A percentile compares a stretch with the other conserved stretches of the same genome.
phyloP scores from a whole-genome alignment of 345 rosid genomes.

The Citrus glauca region DNA sequence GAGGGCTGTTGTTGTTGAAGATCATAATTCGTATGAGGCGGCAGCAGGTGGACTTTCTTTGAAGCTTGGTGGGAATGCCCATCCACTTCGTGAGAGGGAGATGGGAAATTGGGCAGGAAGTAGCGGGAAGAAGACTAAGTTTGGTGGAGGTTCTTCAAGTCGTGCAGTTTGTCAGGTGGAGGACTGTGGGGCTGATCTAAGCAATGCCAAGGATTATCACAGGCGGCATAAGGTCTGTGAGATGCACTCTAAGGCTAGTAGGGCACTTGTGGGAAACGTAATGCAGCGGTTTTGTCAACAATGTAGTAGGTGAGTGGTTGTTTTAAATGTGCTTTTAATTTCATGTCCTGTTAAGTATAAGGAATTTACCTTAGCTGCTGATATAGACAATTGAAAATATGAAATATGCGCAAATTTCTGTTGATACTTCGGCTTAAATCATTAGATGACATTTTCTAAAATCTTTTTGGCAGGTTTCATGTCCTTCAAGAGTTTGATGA shows the following conservation, averaged over 20 bases:
- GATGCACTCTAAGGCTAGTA: constrained; percentile 89
- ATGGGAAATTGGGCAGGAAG: constrained; percentile 53
- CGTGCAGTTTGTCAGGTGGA: constrained; percentile 93
- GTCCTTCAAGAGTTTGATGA: constrained; percentile 97
- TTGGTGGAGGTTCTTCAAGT: constrained; percentile 45
- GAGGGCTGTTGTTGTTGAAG: constrained; percentile 63
- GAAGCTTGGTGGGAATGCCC: constrained; percentile 70
- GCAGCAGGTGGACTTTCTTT: constrained; percentile 55
- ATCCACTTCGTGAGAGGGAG: constrained; percentile 42
- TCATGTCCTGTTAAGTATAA: background rate
- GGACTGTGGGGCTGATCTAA: constrained; percentile 91
- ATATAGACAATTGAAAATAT: background rate
- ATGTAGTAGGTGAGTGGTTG: constrained; percentile 78
- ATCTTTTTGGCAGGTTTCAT: constrained; percentile 66
- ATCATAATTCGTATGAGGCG: constrained; percentile 39
- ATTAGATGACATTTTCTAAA: constrained; percentile 6
- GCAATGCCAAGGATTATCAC: constrained; percentile 91
- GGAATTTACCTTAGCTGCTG: background rate
- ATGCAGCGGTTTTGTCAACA: constrained; percentile 99
- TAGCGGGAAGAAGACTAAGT: constrained; percentile 68
- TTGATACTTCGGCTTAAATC: background rate
- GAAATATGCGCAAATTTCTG: background rate
- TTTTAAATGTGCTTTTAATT: background rate
- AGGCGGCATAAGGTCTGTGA: constrained; percentile 96
- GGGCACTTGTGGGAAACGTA: constrained; percentile 76